Evolutionary conservation across 176 grass and related monocot genomes (phyloP), one percentile per base, ranked within the genome.

Genomic region (Secale cereale): DNA sequence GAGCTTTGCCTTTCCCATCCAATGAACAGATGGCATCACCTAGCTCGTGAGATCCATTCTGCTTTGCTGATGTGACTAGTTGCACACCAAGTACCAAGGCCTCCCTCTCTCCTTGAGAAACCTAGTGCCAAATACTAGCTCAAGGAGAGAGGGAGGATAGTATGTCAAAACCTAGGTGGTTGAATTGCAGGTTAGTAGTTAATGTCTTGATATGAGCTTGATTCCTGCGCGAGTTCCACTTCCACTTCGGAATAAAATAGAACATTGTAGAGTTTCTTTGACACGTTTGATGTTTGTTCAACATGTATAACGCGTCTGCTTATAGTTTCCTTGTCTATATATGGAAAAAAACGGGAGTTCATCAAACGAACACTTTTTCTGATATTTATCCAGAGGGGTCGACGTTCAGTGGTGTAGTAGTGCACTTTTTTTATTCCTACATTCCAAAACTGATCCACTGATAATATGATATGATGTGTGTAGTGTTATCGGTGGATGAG

Each of bases 401-500:
- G n/a, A 33, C 22, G 57, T 15, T 73, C n/a, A 17, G 3, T 35
- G 16, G 39, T 39, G 2, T 48, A 16, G 16, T 78, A 16, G 29
- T 16, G 56, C 30, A 2, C 19, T 52, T 78, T 32, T 12, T 29
- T 32, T 27, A 25, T 19, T 57, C 50, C 0, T 81, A 3, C 3
- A 12, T 86, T 69, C 10, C 11, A 11, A 7, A 79, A 79, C 59
- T 33, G 41, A 33, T 1, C 7, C 43, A 48, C 78, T 85, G 17
- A 64, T 39, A n/a, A 39, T 77, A 12, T 39, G 28, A 39, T 77
- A 12, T 67, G 23, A 14, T 11, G 14, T 82, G 70, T 82, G 80
- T 76, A 97, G 92, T 97, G 81, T 9, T 89, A 86, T 97, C 92
- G 0, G 85, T 67, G 0, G 87, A 92, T 10, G 88, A 77, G 3